phyloP scores from a whole-genome alignment of 139 green algal genomes.

The Zygnema circumcarinatum region DNA sequence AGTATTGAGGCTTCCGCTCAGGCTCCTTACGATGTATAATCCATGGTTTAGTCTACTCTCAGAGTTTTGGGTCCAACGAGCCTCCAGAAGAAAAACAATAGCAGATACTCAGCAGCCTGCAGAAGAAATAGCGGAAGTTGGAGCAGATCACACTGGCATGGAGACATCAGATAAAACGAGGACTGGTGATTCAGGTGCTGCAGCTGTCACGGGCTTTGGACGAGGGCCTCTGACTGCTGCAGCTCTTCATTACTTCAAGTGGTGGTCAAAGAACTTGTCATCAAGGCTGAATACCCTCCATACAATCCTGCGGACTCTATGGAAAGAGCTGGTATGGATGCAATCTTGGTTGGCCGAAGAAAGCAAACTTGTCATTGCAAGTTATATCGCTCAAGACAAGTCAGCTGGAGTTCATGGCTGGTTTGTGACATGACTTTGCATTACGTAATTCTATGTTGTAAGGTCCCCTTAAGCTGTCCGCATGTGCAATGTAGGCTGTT shows the following conservation, averaged over 20 bases:
- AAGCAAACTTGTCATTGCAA: neutral
- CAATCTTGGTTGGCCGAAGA: neutral
- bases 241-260: conserved; percentile 13
- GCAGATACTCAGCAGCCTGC: conserved; percentile 7
- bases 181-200: neutral
- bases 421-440: neutral
- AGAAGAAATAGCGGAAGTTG: neutral
- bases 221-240: conserved; percentile 7
- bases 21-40: neutral
- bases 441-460: neutral
- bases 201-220: conserved; percentile 1
- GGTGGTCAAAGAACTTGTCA: neutral
- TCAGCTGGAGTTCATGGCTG: neutral
- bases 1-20: neutral
- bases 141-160: neutral
- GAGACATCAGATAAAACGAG: neutral
- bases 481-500: neutral
- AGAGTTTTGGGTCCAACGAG: neutral
- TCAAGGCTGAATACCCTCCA: neutral
- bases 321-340: neutral
- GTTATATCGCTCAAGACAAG: too few relatives aligned
- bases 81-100: neutral
- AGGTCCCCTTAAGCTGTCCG: neutral
- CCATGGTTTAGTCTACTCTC: neutral
- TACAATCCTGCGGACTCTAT: neutral